Conservation (phyloP, 768 basidiomycete genomes). For the Hysterangium stoloniferum region DNA sequence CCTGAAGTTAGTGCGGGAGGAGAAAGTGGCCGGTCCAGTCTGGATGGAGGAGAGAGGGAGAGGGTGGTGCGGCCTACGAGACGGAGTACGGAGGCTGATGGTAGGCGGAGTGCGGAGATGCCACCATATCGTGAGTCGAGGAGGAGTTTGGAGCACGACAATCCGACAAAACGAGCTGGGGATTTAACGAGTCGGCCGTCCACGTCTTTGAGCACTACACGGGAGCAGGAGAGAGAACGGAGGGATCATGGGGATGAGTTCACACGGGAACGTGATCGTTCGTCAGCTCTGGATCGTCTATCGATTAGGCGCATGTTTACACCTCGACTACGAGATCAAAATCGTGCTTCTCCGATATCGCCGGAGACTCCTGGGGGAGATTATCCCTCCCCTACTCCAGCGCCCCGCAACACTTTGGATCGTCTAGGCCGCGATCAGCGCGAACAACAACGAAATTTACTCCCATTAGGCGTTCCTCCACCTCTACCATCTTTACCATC, state of each 20-base stretch:
- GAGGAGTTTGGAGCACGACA: constrained; percentile 36
- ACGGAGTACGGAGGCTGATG: constrained; percentile 35
- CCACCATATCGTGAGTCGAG: constrained; percentile 25
- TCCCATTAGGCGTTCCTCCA: constrained; percentile 46
- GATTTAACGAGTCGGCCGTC: constrained; percentile 6
- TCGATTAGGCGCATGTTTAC: constrained; percentile 47
- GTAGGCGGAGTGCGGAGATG: constrained; percentile 6
- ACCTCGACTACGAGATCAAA: constrained; percentile 28
- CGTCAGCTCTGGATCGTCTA: constrained; percentile 20
- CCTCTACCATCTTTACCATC: constrained; percentile 55
- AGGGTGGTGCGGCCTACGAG: constrained; percentile 19
- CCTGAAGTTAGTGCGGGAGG: constrained; percentile 38
- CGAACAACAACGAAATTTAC: constrained; percentile 40
- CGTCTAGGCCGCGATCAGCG: constrained; percentile 27
- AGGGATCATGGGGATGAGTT: constrained; percentile 16
- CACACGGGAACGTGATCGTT: constrained; percentile 18
- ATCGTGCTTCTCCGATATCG: not conserved
- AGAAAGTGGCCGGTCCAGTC: constrained; percentile 22
- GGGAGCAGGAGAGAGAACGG: constrained; percentile 4
- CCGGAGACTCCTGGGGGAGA: constrained; percentile 25
- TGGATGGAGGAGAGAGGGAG: constrained; percentile 32
- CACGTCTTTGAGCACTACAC: constrained; percentile 7
- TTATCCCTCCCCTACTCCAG: constrained; percentile 37
- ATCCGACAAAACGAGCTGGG: constrained; percentile 13
- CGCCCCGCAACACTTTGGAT: constrained; percentile 22